Conservation (phyloP, 139 green algal species). For the Diplosphaera chodatii region DNA sequence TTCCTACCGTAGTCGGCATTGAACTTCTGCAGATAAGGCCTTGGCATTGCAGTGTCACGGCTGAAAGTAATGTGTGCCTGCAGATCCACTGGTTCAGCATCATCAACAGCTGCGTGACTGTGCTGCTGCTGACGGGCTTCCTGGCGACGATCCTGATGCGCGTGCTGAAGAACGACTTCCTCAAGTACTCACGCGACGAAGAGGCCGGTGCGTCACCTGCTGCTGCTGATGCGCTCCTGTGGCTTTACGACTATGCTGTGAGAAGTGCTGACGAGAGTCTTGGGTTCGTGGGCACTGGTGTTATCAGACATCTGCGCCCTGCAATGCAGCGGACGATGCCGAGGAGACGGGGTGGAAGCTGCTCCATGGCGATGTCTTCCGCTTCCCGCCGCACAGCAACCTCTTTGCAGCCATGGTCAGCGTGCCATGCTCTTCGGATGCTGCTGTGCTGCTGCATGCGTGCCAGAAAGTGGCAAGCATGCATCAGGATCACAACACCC, state of each 20-base stretch:
- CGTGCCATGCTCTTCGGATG: too few relatives aligned
- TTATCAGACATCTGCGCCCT: too few relatives aligned
- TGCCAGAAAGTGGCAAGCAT: too few relatives aligned
- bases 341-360: conserved; percentile 86
- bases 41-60: too few relatives aligned
- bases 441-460: too few relatives aligned
- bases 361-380: conserved; percentile 94
- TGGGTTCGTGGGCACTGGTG: too few relatives aligned
- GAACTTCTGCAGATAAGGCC: too few relatives aligned
- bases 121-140: conserved; percentile 93
- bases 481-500: too few relatives aligned
- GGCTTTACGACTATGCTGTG: too few relatives aligned
- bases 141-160: conserved; percentile 92
- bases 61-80: too few relatives aligned
- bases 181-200: conserved; percentile 74
- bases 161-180: conserved; percentile 90
- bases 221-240: neutral
- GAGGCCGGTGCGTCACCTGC: conserved; percentile 18
- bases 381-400: conserved; percentile 68
- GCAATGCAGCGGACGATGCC: conserved; percentile 17
- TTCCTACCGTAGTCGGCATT: too few relatives aligned
- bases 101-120: conserved; percentile 93
- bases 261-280: too few relatives aligned
- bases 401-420: conserved; percentile 83
- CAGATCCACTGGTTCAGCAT: conserved; percentile 98